Evolutionary conservation across 75 land plant species (phyloP).

Genomic region (Chamaecyparis obtusa): DNA sequence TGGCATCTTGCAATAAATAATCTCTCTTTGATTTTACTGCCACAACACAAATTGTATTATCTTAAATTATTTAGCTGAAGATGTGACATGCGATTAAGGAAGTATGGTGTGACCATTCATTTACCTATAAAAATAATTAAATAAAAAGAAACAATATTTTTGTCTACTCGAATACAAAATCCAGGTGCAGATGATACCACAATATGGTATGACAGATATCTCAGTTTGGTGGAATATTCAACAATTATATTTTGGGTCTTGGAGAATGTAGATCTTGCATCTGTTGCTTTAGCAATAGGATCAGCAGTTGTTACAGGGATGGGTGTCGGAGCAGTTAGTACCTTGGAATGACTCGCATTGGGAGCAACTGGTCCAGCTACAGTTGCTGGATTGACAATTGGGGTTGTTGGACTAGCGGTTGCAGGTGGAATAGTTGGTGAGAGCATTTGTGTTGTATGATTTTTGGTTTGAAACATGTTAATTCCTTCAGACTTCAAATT

Average conservation of each 20-base stretch:
- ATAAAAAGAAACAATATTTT: slow-evolving; percentile 80
- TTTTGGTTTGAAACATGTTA: no score
- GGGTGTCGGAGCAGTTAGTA: slow-evolving; percentile 76
- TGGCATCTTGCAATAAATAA: no score
- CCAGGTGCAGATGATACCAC: slow-evolving; percentile 34
- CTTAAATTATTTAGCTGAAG: no score
- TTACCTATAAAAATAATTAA: no score
- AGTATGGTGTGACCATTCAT: no score
- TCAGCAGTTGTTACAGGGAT: slow-evolving; percentile 76
- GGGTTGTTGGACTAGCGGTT: slow-evolving; percentile 80
- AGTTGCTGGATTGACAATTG: slow-evolving; percentile 71
- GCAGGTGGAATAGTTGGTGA: slow-evolving; percentile 74
- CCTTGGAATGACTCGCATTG: slow-evolving; percentile 71
- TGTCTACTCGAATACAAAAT: slow-evolving; percentile 78
- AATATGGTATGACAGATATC: slow-evolving; percentile 68
- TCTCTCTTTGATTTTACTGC: no score
- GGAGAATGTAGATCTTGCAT: slow-evolving; percentile 89
- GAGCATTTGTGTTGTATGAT: no score
- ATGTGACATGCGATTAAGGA: no score
- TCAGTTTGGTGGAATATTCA: slow-evolving; percentile 85
- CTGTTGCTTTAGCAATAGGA: slow-evolving; percentile 70
- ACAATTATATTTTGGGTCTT: slow-evolving; percentile 86
- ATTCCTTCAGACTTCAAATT: no score
- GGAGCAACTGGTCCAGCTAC: slow-evolving; percentile 86
- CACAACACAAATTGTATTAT: no score